Evolutionary conservation across 371 early-diverging fungal genomes (phyloP).

Genomic region (Mucor saturninus): DNA sequence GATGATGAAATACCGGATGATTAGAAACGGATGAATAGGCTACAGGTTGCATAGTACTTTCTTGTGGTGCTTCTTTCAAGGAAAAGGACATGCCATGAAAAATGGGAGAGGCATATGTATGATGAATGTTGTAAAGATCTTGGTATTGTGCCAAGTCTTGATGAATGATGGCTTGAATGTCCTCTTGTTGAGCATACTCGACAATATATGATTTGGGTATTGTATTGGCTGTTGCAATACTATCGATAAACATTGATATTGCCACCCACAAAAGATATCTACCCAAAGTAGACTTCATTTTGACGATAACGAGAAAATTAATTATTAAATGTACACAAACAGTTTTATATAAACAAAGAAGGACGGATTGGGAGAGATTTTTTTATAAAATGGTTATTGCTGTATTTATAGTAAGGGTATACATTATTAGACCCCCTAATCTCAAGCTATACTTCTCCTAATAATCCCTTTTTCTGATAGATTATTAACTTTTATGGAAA

Average conservation of each 20-base stretch:
- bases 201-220: slow-evolving; percentile 50
- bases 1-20: slow-evolving; percentile 30
- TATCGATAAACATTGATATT: background rate
- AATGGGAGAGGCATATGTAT: slow-evolving; percentile 30
- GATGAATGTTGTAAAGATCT: slow-evolving; percentile 28
- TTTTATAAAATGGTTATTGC: too few species aligned
- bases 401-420: too few species aligned
- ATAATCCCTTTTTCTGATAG: too few species aligned
- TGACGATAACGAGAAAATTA: background rate
- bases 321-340: too few species aligned
- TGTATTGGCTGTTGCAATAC: background rate
- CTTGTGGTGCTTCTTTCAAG: slow-evolving; percentile 9
- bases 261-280: background rate
- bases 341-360: too few species aligned
- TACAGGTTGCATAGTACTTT: background rate
- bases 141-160: slow-evolving; percentile 5
- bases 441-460: too few species aligned
- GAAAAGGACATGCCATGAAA: slow-evolving; percentile 38
- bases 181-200: slow-evolving; percentile 38
- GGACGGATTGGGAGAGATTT: too few species aligned
- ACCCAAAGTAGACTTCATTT: background rate
- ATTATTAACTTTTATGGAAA: too few species aligned
- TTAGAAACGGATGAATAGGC: slow-evolving; percentile 2
- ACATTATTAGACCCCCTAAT: too few species aligned
- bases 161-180: background rate